phyloP scores from a whole-genome alignment of 2,329 filamentous ascomycete genomes.

The Fusarium nanum region DNA sequence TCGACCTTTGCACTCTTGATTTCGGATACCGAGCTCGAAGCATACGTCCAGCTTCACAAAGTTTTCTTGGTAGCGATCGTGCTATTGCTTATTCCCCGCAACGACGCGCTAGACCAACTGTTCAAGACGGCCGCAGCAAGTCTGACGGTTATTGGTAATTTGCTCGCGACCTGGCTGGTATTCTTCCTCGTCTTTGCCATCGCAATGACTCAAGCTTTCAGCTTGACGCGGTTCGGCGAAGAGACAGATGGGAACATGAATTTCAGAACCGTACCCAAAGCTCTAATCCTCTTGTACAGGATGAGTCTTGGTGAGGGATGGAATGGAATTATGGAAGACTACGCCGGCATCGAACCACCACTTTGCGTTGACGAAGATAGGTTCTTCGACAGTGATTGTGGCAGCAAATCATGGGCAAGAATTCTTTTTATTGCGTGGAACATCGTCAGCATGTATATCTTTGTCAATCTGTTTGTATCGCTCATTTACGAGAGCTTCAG shows the following conservation, averaged over 20 bases:
- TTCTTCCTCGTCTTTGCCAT: constrained; percentile 97
- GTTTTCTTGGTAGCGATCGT: constrained; percentile 92
- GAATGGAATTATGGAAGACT: constrained; percentile 98
- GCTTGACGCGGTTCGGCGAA: constrained; percentile 85
- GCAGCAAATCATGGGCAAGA: constrained; percentile 88
- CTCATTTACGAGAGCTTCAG: constrained; percentile 99
- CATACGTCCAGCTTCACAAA: constrained; percentile 87
- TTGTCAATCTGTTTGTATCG: constrained; percentile 97
- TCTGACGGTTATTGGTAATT: constrained; percentile 88
- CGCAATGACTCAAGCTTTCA: constrained; percentile 94
- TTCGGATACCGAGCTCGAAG: constrained; percentile 66
- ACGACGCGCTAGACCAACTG: constrained; percentile 95
- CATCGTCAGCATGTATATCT: constrained; percentile 99
- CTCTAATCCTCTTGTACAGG: constrained; percentile 90
- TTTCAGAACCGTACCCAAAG: constrained; percentile 92
- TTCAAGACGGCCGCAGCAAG: constrained; percentile 98
- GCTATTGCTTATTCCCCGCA: constrained; percentile 90
- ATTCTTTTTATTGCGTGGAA: constrained; percentile 96
- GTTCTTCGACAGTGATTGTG: constrained; percentile 93
- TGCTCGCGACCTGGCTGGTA: constrained; percentile 96
- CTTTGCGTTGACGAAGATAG: constrained; percentile 77
- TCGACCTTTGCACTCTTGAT: constrained; percentile 84
- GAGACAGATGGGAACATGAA: constrained; percentile 84
- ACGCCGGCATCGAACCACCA: constrained; percentile 80
- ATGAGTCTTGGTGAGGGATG: constrained; percentile 96